Percentiles rank a stretch among this genome's conserved stretches.
phyloP scores from a whole-genome alignment of 805 yeast species.

The Yarrowia deformans region DNA sequence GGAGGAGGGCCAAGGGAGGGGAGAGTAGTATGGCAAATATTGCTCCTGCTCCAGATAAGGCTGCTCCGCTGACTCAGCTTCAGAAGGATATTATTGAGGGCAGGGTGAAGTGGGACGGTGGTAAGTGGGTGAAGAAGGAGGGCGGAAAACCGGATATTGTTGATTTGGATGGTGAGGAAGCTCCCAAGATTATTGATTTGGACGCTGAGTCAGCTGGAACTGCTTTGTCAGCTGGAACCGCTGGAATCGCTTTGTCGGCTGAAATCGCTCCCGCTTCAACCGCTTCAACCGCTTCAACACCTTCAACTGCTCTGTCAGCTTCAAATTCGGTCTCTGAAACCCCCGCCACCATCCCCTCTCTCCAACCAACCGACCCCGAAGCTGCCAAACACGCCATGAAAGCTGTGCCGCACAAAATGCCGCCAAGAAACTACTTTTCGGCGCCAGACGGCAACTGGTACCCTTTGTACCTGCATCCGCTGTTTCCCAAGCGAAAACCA shows the following conservation, averaged over 20 bases:
- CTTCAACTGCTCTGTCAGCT: too few species aligned
- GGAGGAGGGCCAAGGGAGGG: too few species aligned
- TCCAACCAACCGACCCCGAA: not conserved
- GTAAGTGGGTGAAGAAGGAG: not conserved
- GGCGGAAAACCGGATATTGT: not conserved
- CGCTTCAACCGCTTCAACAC: too few species aligned
- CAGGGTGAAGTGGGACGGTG: not conserved
- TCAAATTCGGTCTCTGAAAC: too few species aligned
- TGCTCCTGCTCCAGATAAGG: conserved; percentile 1
- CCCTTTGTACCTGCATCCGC: conserved; percentile 12
- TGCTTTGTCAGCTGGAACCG: too few species aligned
- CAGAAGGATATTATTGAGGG: conserved; percentile 24
- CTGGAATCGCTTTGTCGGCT: too few species aligned
- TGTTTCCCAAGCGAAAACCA: not conserved
- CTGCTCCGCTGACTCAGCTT: conserved; percentile 14
- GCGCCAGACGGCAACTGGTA: conserved; percentile 25
- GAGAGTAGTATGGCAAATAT: too few species aligned
- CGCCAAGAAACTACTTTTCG: conserved; percentile 7
- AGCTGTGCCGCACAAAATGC: not conserved
- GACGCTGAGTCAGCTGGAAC: not conserved
- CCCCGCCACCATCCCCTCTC: not conserved
- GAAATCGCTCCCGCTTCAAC: too few species aligned
- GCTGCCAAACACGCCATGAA: not conserved
- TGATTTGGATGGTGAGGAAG: not conserved
- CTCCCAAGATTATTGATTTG: not conserved